Base-by-base conservation (phyloP, 2,329 filamentous ascomycete genomes). In the Pseudocercospora crystallina region DNA sequence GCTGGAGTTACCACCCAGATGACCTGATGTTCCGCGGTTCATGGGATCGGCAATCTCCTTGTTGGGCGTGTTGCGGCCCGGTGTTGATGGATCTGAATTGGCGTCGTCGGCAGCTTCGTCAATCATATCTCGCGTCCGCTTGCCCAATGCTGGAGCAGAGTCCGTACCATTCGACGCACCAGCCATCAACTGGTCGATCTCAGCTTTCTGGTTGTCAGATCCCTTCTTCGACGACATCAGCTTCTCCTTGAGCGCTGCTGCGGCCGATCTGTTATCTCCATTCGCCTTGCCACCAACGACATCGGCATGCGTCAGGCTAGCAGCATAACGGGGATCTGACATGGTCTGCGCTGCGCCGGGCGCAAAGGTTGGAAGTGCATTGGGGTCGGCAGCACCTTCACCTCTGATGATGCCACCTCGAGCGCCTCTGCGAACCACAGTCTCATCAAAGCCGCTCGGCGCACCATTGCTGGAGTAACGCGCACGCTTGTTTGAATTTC, bases 221-320 rank as follows among this genome's bases (percentile, higher is more conserved):
- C 61, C 59, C 13, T 66, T 69, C 55, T 63, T 66, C 54, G 61
- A 62, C 26, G 71, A 75, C 65, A 90, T 81, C 49, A 96, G 79
- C 64, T 88, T 84, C 61, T 87, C 86, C 71, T 95, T 95, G 44
- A 99, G 74, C 14, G 87, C 87, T 54, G 89, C 91, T 30, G 94
- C 94, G 17, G 94, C 94, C 64, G 90, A 96, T 73, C 95, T 96
- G 74, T 99, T 99, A 47, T 90, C 89, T 47, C 83, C 75, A 57
- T 90, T 84, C 20, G 80, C 81, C 51, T 86, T 53, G 2, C 61
- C 59, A 32, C 65, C 65, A 54, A 94, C 84, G 7, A 96, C 82
- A 81, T 95, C 89, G 59, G 91, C 90, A 67, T 96, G 89, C 7
- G 90, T 95, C 54, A 95, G 75, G 14, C 43, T 49, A 29, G 80